Conservation (phyloP, 108 stramenopile genomes). For the Nitzschia sp. region DNA sequence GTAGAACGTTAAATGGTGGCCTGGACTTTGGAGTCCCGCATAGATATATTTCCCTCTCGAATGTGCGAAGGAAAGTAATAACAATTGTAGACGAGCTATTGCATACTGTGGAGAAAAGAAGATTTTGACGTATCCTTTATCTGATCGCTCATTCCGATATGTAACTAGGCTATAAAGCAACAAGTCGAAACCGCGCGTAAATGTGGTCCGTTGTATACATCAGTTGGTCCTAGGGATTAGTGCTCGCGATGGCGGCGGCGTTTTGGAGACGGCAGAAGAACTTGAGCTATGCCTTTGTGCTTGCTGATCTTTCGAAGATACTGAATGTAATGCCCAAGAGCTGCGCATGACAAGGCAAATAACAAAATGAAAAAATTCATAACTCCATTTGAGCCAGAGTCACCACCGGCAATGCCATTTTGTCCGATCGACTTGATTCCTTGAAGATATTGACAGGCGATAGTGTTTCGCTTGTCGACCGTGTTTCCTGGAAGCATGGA, state of each 20-base stretch:
- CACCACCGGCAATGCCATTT: constrained; percentile 44
- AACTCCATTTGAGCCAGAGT: constrained; percentile 27
- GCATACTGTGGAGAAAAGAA: too few species aligned
- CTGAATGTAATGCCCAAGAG: constrained; percentile 53
- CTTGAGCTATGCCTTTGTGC: neutral
- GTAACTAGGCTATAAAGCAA: too few species aligned
- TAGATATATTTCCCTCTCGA: too few species aligned
- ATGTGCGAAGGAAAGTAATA: neutral
- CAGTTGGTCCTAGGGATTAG: too few species aligned
- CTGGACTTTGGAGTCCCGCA: too few species aligned
- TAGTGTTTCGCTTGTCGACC: constrained; percentile 41
- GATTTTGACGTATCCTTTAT: too few species aligned
- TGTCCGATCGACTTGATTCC: constrained; percentile 64
- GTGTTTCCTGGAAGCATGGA: constrained; percentile 20
- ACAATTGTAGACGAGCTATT: neutral
- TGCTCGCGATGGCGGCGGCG: too few species aligned
- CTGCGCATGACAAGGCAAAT: constrained; percentile 46
- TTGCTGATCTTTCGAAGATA: constrained; percentile 31
- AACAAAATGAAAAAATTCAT: constrained; percentile 57
- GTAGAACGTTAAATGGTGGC: neutral
- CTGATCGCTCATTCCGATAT: too few species aligned
- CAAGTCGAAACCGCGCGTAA: too few species aligned
- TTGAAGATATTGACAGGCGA: constrained; percentile 72
- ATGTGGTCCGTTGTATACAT: too few species aligned
- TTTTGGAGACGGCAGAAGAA: neutral